phyloP scores from a whole-genome alignment of 2,329 filamentous ascomycete species.

The Cladosporium oxysporum region DNA sequence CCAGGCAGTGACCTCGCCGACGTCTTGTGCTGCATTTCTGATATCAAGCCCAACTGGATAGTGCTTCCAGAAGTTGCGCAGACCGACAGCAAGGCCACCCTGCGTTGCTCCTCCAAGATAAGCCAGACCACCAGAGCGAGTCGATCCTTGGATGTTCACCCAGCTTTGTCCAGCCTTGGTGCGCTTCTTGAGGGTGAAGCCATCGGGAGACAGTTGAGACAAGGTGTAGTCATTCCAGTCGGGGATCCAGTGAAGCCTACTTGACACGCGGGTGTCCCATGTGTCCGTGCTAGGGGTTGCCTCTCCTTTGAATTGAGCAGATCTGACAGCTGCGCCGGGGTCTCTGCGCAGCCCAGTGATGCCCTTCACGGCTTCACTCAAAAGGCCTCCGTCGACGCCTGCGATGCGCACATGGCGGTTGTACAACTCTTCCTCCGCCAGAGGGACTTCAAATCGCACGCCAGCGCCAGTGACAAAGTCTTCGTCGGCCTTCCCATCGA shows the following conservation, averaged over 20 bases:
- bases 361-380: conserved; percentile 61
- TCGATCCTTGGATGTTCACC: conserved; percentile 60
- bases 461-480: conserved; percentile 59
- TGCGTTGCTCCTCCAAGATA: conserved; percentile 60
- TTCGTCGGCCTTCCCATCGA: conserved; percentile 51
- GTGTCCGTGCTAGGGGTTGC: conserved; percentile 47
- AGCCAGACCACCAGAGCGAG: conserved; percentile 56
- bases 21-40: conserved; percentile 51
- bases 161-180: conserved; percentile 60
- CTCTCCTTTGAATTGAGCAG: conserved; percentile 53
- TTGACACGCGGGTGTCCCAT: conserved; percentile 51
- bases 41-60: conserved; percentile 62
- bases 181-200: conserved; percentile 62
- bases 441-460: conserved; percentile 57
- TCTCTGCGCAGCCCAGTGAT: conserved; percentile 61
- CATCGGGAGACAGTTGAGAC: conserved; percentile 60
- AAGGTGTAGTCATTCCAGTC: conserved; percentile 61
- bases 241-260: conserved; percentile 58
- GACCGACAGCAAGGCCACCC: conserved; percentile 61
- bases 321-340: conserved; percentile 52
- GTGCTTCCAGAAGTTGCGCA: conserved; percentile 65
- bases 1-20: conserved; percentile 60
- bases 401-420: conserved; percentile 61
- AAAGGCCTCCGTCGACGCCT: conserved; percentile 56
- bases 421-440: conserved; percentile 55